Base-by-base conservation (phyloP, 441 rosid genomes). In the Populus hybrid region DNA sequence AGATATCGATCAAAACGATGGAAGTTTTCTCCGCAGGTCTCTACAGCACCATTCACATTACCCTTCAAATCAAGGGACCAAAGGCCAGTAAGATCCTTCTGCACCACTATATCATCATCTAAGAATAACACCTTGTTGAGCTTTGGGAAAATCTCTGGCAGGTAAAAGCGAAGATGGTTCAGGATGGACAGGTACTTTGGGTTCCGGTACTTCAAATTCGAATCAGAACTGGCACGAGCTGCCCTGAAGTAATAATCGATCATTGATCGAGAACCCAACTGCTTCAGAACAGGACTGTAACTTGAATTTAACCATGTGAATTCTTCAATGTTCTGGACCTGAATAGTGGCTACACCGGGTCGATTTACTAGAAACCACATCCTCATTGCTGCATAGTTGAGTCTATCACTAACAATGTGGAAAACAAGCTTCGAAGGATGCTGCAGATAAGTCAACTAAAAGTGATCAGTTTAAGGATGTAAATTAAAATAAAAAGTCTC, bases 1-100 rank as follows among this genome's bases (percentile, higher is more conserved):
- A 95, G 99, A 81, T 95, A 95, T 24, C 95, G 89, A 86, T 95
- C 98, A 82, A 92, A 95, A 26, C 98, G 94, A 84, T 95, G 98
- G 81, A 95, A 95, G 83, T 85, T 95, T 87, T 94, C 94, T 78
- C 98, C 93, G 84, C 99, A 95, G 30, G 98, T 95, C 89, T 95
- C 98, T 34, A 95, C 98, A 32, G 97, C 99, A 75, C 99, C 99
- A 76, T 92, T 94, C 71, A 95, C 99, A 66, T 90, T 91, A 73
- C 99, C 98, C 85, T 89, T 92, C 86, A 95, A 82, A 88, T 95
- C 85, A 79, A 95, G 82, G 68, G 94, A 90, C 98, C 98, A 96
- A 74, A 96, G 92, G 72, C 83, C 90, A 30, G 4, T 30, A 30
- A 30, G 32, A 30, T 30, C 32, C 32, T 30, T 30, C 32, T 30